Evolutionary conservation across 2,329 filamentous ascomycete species (phyloP), one percentile per base, ranked within the genome.

Genomic region (Didymella pomorum): DNA sequence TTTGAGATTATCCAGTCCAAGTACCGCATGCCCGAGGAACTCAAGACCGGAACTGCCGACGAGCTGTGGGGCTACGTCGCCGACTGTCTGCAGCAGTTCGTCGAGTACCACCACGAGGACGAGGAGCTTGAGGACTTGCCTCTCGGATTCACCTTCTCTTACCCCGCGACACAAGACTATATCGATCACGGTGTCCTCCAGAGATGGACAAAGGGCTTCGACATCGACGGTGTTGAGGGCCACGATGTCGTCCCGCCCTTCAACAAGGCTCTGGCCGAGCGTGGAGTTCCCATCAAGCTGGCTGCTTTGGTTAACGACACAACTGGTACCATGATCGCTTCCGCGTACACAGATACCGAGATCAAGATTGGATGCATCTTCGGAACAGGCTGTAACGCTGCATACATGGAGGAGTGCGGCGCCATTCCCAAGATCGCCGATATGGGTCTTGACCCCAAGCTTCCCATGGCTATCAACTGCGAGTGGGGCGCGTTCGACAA

Each of bases 301-400:
- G 91, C 90, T 23, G 95, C 95, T 33, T 80, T 99, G 76, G 95
- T 98, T 80, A 99, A 99, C 77, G 95, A 99, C 77, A 99, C 95
- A 46, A 98, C 94, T 18, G 95, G 95, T 71, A 99, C 95, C 29
- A 83, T 99, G 71, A 96, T 99, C 72, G 95, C 95, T 61, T 98
- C 94, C 25, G 90, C 92, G 28, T 99, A 99, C 80, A 98, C 94
- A n/a, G 93, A 99, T 75, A 82, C 89, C 44, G 87, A 89, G 68
- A 96, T 97, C 86, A 93, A 88, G 80, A 95, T 98, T 71, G 95
- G 95, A 55, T 97, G 94, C 79, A 99, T 99, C 75, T 99, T 99
- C 72, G 95, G 95, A 70, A 99, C 95, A 12, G 95, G 95, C 59
- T 97, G 95, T 81, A 99, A 99, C 73, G 95, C 94, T 39, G 95